phyloP scores from a whole-genome alignment of 169 alveolate species.

The Plasmodium inui region DNA sequence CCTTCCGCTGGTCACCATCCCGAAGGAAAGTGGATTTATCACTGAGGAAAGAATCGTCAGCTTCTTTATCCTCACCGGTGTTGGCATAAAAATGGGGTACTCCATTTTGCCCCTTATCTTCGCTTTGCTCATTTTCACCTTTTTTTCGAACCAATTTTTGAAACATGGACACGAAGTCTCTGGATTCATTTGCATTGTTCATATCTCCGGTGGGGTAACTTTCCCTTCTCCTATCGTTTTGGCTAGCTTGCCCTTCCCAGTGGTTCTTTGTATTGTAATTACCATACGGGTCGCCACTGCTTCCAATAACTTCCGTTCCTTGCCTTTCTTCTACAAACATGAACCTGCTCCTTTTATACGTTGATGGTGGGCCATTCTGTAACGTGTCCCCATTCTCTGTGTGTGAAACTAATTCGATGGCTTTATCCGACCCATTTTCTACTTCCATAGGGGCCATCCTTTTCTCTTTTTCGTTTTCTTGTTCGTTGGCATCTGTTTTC shows the following conservation, averaged over 20 bases:
- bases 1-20: background rate
- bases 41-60: background rate
- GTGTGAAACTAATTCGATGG: background rate
- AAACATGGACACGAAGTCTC: constrained; percentile 9
- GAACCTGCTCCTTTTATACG: background rate
- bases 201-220: background rate
- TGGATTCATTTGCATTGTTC: background rate
- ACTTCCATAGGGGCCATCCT: background rate
- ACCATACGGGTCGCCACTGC: background rate
- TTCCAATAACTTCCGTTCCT: background rate
- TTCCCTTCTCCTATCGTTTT: background rate
- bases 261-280: background rate
- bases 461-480: background rate
- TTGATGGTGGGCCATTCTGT: background rate
- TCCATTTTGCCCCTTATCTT: background rate
- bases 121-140: background rate
- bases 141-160: background rate
- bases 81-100: background rate
- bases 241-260: background rate
- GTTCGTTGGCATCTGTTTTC: background rate
- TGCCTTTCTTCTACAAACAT: background rate
- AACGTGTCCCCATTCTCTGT: background rate
- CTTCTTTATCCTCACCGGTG: background rate
- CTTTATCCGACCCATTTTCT: background rate
- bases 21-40: background rate